A percentile compares a stretch with the other conserved stretches of the same genome.
phyloP scores from a whole-genome alignment of 768 basidiomycete genomes.

The Termitomyces titanicus region DNA sequence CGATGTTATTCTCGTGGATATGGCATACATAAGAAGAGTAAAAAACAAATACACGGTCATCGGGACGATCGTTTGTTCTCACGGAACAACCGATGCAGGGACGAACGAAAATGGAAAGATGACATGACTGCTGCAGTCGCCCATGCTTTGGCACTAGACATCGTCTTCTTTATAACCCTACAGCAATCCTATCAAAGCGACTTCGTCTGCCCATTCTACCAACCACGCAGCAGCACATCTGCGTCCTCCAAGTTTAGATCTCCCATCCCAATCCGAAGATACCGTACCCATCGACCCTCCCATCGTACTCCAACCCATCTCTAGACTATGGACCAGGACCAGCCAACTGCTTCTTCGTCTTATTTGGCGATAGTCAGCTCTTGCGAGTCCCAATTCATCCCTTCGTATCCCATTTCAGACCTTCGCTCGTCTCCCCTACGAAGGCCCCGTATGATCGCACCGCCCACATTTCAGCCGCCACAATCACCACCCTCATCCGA shows the following conservation, averaged over 20 bases:
- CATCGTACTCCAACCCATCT: slow-evolving; percentile 10
- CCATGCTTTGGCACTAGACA: slow-evolving; percentile 27
- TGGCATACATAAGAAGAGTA: not conserved
- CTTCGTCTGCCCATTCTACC: slow-evolving; percentile 7
- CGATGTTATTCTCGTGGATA: not conserved
- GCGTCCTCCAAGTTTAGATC: slow-evolving; percentile 4
- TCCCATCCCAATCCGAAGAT: not conserved
- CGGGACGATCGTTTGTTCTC: slow-evolving; percentile 13
- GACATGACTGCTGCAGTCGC: slow-evolving; percentile 21
- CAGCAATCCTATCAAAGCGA: slow-evolving; percentile 15
- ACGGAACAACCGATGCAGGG: slow-evolving; percentile 17
- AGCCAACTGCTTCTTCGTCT: slow-evolving; percentile 13
- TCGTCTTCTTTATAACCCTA: slow-evolving; percentile 17
- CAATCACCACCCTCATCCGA: slow-evolving; percentile 3
- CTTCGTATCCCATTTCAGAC: slow-evolving; percentile 34
- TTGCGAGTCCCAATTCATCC: slow-evolving; percentile 17
- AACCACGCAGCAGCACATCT: slow-evolving; percentile 1
- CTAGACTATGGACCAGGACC: slow-evolving; percentile 1
- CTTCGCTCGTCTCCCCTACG: slow-evolving; percentile 27
- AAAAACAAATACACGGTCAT: slow-evolving; percentile 5
- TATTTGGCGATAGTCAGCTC: slow-evolving; percentile 15
- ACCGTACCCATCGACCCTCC: not conserved
- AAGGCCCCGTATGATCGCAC: slow-evolving; percentile 4
- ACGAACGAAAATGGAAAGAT: slow-evolving; percentile 33
- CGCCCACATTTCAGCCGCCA: slow-evolving; percentile 15